These are phyloP conservation scores for Curvularia sp. DNA, from an alignment of 2,329 filamentous ascomycete genomes.

Conservation along the genomic window DNA sequence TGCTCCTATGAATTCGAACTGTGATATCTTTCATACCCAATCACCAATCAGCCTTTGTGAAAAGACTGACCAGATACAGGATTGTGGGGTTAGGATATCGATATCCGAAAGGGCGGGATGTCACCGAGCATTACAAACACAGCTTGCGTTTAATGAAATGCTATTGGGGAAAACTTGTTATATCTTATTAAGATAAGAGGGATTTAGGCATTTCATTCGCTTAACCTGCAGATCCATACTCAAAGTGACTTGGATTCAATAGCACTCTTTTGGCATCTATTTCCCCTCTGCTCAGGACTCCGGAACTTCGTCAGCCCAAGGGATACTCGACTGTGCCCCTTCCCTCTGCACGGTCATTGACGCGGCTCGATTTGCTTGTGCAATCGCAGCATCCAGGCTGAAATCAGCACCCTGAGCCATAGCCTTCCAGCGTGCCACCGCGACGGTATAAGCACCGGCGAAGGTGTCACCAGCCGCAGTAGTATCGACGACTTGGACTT, in stretches of 20 bases:
- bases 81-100: not conserved
- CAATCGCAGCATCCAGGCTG: conserved; percentile 64
- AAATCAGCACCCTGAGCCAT: conserved; percentile 52
- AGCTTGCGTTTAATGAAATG: not conserved
- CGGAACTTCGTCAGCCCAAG: conserved; percentile 65
- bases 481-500: conserved; percentile 84
- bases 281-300: conserved; percentile 14
- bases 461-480: conserved; percentile 96
- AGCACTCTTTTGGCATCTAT: too few species aligned
- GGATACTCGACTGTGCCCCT: conserved; percentile 72
- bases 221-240: not conserved
- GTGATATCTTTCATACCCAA: not conserved
- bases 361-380: conserved; percentile 67
- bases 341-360: conserved; percentile 69
- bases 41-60: not conserved
- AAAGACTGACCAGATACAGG: not conserved
- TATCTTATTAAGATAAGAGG: too few species aligned
- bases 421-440: conserved; percentile 63
- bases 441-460: conserved; percentile 83
- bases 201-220: too few species aligned
- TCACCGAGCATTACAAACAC: not conserved
- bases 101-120: not conserved
- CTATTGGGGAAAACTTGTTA: too few species aligned
- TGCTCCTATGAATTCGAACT: not conserved
- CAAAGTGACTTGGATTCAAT: not conserved